Base-by-base conservation (phyloP, 1,284 basidiomycete species). In the Flammula alnicola region DNA sequence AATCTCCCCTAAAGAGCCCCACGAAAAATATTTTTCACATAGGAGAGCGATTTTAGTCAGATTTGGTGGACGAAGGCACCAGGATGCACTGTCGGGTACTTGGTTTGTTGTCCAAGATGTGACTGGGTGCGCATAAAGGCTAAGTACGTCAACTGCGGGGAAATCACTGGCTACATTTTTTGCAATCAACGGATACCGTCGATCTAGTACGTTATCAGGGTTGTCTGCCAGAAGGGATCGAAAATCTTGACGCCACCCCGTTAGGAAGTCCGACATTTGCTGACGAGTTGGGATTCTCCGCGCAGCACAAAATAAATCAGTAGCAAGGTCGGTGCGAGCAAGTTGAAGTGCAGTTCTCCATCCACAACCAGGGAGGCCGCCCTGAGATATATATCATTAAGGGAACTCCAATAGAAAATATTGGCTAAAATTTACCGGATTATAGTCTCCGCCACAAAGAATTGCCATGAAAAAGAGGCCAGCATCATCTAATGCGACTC, bases 401-500 rank as follows among this genome's bases (percentile, higher is more conserved):
- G n/a, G 11, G 19, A 22, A 12, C 22, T 26, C 17, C 2, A 36
- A 36, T 16, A 14, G n/a, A n/a, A 25, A 9, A 2, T 23, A 22
- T 2, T 33, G 5, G 7, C 20, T 5, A n/a, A 17, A 17, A 33
- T 38, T 9, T 17, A 49, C 51, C 22, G 39, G 22, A 37, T 59
- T 40, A 35, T 65, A 65, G 43, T 65, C 63, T 4, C 61, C 59
- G 14, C 63, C 62, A 3, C 49, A 36, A 4, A 66, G 32, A 6
- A 65, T 57, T 1, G 64, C 60, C 32, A 59, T 54, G n/a, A 65
- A 42, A 16, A 64, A 35, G 1, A 66, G 47, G 4, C 55, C 57
- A 12, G 17, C 52, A 19, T 22, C 47, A n/a, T 47, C 47, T 5
- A 65, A 38, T 19, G 17, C 14, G 8, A 63, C 51, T 0, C 20